A percentile compares a stretch with the other conserved stretches of the same genome.
Evolutionary conservation across 129 eudicot genomes (phyloP).

Genomic region (Artemisia argyi): DNA sequence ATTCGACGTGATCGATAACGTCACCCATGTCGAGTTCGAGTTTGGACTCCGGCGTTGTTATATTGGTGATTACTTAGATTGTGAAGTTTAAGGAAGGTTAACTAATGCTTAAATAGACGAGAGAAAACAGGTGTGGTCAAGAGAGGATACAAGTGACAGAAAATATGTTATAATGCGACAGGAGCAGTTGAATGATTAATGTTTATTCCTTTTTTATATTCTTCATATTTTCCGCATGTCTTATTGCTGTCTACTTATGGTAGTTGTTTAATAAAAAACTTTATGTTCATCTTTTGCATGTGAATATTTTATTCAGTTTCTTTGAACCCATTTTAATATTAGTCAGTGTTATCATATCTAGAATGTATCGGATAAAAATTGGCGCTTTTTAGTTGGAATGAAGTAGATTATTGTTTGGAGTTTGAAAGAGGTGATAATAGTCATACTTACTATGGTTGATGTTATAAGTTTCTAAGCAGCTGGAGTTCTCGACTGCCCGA

Average conservation of each 20-base stretch:
- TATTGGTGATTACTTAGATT: neutral
- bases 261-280: no score
- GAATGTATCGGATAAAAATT: no score
- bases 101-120: neutral
- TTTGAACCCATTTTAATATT: no score
- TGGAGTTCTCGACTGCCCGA: no score
- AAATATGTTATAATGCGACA: neutral
- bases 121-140: neutral
- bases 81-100: neutral
- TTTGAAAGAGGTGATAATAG: no score
- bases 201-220: neutral
- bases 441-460: no score
- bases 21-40: neutral
- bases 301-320: no score
- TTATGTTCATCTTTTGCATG: no score
- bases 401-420: no score
- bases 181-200: neutral
- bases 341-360: no score
- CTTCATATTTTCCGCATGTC: neutral
- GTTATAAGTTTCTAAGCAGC: no score
- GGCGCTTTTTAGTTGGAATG: no score
- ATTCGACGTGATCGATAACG: neutral
- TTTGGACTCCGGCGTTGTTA: neutral
- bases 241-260: neutral
- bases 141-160: neutral